A percentile compares a stretch with the other conserved stretches of the same genome.
Evolutionary conservation across 805 yeast genomes (phyloP).

Genomic region (Maudiozyma bulderi): DNA sequence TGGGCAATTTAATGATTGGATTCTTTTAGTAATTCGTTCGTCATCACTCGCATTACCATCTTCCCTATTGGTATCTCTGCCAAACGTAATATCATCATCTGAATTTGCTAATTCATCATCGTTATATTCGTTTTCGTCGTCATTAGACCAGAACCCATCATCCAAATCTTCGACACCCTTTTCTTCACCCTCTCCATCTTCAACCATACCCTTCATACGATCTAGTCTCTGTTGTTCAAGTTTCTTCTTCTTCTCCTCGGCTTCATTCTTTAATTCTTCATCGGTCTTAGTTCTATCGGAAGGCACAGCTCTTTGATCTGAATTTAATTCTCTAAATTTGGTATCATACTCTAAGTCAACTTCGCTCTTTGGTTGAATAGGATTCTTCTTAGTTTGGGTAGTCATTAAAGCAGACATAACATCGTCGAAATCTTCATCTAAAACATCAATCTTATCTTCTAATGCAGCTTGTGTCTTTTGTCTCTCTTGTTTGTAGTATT

Average conservation of each 20-base stretch:
- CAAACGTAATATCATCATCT: slow-evolving; percentile 33
- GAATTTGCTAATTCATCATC: slow-evolving; percentile 31
- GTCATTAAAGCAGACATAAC: slow-evolving; percentile 45
- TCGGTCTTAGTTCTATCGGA: slow-evolving; percentile 73
- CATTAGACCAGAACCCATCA: slow-evolving; percentile 59
- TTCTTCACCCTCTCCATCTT: slow-evolving; percentile 35
- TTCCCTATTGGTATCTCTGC: slow-evolving; percentile 24
- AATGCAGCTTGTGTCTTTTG: slow-evolving; percentile 53
- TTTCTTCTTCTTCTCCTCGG: slow-evolving; percentile 47
- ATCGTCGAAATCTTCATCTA: slow-evolving; percentile 67
- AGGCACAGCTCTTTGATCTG: slow-evolving; percentile 71
- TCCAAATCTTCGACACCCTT: slow-evolving; percentile 59
- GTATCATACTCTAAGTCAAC: slow-evolving; percentile 47
- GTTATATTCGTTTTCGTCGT: slow-evolving; percentile 35
- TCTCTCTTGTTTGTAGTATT: slow-evolving; percentile 66
- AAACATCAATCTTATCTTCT: slow-evolving; percentile 51
- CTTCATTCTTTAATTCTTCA: slow-evolving; percentile 56
- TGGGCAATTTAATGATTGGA: slow-evolving; percentile 37
- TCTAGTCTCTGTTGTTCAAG: slow-evolving; percentile 59
- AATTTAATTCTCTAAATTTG: slow-evolving; percentile 53
- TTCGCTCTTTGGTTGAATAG: slow-evolving; percentile 26
- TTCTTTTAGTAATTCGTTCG: slow-evolving; percentile 1
- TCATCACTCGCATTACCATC: slow-evolving; percentile 20
- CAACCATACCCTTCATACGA: slow-evolving; percentile 63
- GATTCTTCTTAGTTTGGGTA: slow-evolving; percentile 9